Percentiles rank a stretch among this genome's conserved stretches.
Evolutionary conservation across 345 rosid genomes (phyloP).

Genomic region (Barbarea vulgaris): DNA sequence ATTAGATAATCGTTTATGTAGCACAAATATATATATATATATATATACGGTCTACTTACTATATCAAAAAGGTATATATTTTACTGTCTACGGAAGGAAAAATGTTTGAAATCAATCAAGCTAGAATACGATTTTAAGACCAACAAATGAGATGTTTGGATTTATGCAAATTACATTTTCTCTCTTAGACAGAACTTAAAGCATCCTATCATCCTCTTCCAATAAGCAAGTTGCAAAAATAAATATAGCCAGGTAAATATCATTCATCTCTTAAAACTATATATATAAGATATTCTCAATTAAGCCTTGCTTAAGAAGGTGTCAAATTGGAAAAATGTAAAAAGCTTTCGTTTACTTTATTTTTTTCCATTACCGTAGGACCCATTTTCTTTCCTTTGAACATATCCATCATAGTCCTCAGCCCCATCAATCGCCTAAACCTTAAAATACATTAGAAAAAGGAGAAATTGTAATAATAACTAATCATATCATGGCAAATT

Average conservation of each 20-base stretch:
- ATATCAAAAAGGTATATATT: too few relatives aligned
- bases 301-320: constrained; percentile 29
- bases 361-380: constrained; percentile 19
- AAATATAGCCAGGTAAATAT: constrained; percentile 7
- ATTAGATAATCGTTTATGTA: background rate
- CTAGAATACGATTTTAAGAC: background rate
- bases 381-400: constrained; percentile 29
- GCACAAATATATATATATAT: background rate
- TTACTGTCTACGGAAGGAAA: background rate
- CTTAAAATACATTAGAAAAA: constrained; percentile 20
- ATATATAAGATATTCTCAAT: background rate
- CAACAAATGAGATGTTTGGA: background rate
- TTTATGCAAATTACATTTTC: background rate
- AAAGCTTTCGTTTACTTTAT: constrained; percentile 21
- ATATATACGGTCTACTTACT: too few relatives aligned
- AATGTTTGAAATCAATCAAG: background rate
- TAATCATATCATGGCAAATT: constrained; percentile 39
- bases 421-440: constrained; percentile 13
- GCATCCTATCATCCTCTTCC: background rate
- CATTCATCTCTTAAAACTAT: background rate
- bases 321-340: constrained; percentile 30
- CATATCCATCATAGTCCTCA: constrained; percentile 26
- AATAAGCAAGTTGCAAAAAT: background rate
- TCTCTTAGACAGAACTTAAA: background rate
- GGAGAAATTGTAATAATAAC: constrained; percentile 22